A percentile compares a stretch with the other conserved stretches of the same genome.
phyloP scores from a whole-genome alignment of 2,329 filamentous ascomycete genomes.

The Hortaea werneckii region DNA sequence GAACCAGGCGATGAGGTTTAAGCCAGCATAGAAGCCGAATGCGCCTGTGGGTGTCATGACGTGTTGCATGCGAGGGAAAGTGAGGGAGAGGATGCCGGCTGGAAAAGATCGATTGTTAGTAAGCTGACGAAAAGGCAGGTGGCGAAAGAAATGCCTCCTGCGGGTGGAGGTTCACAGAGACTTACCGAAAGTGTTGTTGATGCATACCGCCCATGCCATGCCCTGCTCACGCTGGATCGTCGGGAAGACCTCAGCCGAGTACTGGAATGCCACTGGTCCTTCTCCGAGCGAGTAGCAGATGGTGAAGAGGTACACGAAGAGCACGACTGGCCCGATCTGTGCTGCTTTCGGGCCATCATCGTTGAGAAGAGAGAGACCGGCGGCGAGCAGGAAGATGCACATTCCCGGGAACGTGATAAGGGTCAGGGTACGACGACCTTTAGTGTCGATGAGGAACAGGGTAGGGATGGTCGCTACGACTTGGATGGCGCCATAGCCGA shows the following conservation, averaged over 20 bases:
- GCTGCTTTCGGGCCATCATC: conserved; percentile 11
- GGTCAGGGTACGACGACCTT: conserved; percentile 33
- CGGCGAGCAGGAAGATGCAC: conserved; percentile 41
- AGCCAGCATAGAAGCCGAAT: conserved; percentile 46
- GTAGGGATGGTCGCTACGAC: conserved; percentile 37
- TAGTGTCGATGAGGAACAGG: conserved; percentile 37
- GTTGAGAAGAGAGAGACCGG: conserved; percentile 33
- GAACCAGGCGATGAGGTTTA: conserved; percentile 47
- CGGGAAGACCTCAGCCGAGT: conserved; percentile 37
- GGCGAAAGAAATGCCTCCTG: neutral
- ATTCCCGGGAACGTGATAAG: conserved; percentile 36
- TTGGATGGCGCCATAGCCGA: conserved; percentile 37
- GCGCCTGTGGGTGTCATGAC: conserved; percentile 45
- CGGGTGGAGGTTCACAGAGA: conserved; percentile 1
- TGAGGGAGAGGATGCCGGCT: conserved; percentile 26
- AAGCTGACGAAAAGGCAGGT: too few species aligned
- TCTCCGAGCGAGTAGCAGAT: conserved; percentile 40
- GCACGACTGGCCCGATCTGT: conserved; percentile 29
- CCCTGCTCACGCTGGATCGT: conserved; percentile 34
- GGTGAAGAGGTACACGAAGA: conserved; percentile 42
- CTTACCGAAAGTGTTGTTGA: conserved; percentile 41
- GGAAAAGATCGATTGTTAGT: conserved; percentile 23
- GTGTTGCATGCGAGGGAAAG: conserved; percentile 39
- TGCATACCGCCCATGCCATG: conserved; percentile 44
- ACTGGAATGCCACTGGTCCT: conserved; percentile 33